phyloP scores from a whole-genome alignment of 768 basidiomycete species.

The Collybia sordida region DNA sequence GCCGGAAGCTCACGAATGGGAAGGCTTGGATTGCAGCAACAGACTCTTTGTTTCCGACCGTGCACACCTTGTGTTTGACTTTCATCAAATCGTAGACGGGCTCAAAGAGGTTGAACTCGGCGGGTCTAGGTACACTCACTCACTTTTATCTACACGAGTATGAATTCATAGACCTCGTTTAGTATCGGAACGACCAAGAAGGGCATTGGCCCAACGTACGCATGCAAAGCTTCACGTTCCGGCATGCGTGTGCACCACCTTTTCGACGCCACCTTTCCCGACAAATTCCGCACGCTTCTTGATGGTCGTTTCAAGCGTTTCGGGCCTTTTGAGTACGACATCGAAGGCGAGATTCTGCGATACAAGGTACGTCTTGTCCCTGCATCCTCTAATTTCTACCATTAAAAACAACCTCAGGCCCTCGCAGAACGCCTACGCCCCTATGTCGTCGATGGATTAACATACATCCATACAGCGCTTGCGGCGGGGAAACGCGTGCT shows the following conservation, averaged over 20 bases:
- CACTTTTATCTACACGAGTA: neutral
- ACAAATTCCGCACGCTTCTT: conserved; percentile 92
- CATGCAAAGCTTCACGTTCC: conserved; percentile 94
- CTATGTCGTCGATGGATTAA: conserved; percentile 86
- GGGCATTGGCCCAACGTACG: conserved; percentile 98
- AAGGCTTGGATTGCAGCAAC: conserved; percentile 82
- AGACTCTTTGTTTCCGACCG: conserved; percentile 94
- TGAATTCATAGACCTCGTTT: neutral
- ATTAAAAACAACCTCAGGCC: conserved; percentile 48
- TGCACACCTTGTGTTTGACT: conserved; percentile 96
- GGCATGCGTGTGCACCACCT: conserved; percentile 96
- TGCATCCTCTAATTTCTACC: too few species aligned
- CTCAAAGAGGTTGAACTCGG: conserved; percentile 98
- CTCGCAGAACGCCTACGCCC: conserved; percentile 85
- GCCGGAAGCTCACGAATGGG: too few species aligned
- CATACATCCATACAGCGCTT: conserved; percentile 82
- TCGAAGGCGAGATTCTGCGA: conserved; percentile 90
- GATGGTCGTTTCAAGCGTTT: conserved; percentile 98
- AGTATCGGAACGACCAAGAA: conserved; percentile 98
- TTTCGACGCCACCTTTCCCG: conserved; percentile 84
- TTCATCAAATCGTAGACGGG: conserved; percentile 99
- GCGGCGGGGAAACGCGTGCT: conserved; percentile 75
- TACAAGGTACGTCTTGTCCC: too few species aligned
- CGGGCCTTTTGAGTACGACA: conserved; percentile 97
- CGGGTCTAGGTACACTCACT: conserved; percentile 60